Percentiles rank a stretch among this genome's conserved stretches.
Conservation (phyloP, 192 early-diverging fungal genomes). For the Allomyces macrogynus region DNA sequence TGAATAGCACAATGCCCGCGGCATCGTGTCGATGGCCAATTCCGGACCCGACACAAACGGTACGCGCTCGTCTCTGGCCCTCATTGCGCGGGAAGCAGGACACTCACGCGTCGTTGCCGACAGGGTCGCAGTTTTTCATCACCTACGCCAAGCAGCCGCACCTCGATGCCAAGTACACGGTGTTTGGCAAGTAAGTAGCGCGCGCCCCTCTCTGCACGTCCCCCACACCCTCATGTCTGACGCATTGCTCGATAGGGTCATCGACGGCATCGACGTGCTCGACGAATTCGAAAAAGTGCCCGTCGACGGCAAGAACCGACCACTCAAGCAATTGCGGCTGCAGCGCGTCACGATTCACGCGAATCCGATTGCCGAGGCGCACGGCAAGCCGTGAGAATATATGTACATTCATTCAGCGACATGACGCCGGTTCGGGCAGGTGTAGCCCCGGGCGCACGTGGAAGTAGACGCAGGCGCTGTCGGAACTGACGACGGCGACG, state of each 20-base stretch:
- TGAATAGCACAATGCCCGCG: slow-evolving; percentile 70
- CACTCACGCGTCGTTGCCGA: neutral
- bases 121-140: slow-evolving; percentile 71
- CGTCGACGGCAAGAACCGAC: slow-evolving; percentile 61
- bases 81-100: neutral
- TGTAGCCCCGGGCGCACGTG: no score
- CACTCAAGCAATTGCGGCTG: slow-evolving; percentile 57
- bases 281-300: slow-evolving; percentile 71
- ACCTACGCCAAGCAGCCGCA: slow-evolving; percentile 69
- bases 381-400: no score
- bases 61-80: slow-evolving; percentile 9
- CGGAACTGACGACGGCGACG: no score
- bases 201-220: neutral
- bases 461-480: no score
- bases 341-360: slow-evolving; percentile 69
- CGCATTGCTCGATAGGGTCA: no score
- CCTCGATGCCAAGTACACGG: slow-evolving; percentile 76
- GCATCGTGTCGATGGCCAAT: slow-evolving; percentile 85
- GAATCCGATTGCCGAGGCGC: slow-evolving; percentile 68
- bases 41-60: slow-evolving; percentile 69
- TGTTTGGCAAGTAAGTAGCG: slow-evolving; percentile 62
- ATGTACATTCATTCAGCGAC: no score
- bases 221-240: slow-evolving; percentile 2
- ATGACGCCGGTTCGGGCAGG: no score
- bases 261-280: slow-evolving; percentile 68